A percentile compares a stretch with the other conserved stretches of the same genome.
Evolutionary conservation across 768 basidiomycete species (phyloP).

Genomic region (Agaricus bisporus): DNA sequence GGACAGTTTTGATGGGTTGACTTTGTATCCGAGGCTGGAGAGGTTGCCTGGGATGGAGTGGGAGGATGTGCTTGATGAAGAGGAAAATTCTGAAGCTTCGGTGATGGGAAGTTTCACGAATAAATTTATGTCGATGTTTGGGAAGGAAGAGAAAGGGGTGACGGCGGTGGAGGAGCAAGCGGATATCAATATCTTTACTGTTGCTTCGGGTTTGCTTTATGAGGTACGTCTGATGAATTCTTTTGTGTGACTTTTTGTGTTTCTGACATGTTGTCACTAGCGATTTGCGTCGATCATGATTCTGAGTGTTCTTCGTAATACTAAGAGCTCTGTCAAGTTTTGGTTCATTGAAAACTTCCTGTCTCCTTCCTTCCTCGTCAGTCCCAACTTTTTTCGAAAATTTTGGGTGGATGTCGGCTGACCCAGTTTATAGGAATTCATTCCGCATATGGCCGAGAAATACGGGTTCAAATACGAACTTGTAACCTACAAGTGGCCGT

Average conservation of each 20-base stretch:
- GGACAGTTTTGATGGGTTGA: slow-evolving; percentile 87
- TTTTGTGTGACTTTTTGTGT: background rate
- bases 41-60: slow-evolving; percentile 72
- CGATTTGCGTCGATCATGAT: slow-evolving; percentile 99
- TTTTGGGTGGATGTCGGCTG: background rate
- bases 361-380: slow-evolving; percentile 90
- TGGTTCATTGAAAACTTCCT: slow-evolving; percentile 99
- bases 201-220: slow-evolving; percentile 93
- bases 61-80: slow-evolving; percentile 69
- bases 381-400: slow-evolving; percentile 17
- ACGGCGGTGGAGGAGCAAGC: slow-evolving; percentile 46
- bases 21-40: slow-evolving; percentile 74
- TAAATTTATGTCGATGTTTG: slow-evolving; percentile 44
- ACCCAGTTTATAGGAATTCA: slow-evolving; percentile 63
- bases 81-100: slow-evolving; percentile 26
- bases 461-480: slow-evolving; percentile 96
- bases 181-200: slow-evolving; percentile 98
- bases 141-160: slow-evolving; percentile 17
- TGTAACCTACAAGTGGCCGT: slow-evolving; percentile 99
- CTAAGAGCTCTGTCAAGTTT: slow-evolving; percentile 93
- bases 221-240: slow-evolving; percentile 50
- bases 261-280: slow-evolving; percentile 31
- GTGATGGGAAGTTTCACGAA: slow-evolving; percentile 39
- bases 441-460: slow-evolving; percentile 85
- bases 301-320: slow-evolving; percentile 90